These are phyloP conservation scores for Aspergillus ustus DNA, from an alignment of 2,329 filamentous ascomycete species.

Conservation along the genomic window DNA sequence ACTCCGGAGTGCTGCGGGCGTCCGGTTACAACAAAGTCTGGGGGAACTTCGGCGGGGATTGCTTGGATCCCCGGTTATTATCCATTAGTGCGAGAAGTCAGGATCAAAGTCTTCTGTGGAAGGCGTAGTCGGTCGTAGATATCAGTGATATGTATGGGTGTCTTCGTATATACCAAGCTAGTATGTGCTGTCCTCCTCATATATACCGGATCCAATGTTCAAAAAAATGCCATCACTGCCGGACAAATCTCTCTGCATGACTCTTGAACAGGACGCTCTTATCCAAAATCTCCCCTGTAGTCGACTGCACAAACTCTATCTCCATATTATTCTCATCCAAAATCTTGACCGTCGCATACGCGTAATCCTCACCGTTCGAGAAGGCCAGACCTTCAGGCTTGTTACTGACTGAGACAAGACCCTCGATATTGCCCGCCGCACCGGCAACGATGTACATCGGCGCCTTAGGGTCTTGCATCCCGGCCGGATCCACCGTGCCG, in stretches of 20 bases:
- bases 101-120: too few species aligned
- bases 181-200: not conserved
- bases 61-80: too few species aligned
- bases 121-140: not conserved
- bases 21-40: not conserved
- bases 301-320: conserved; percentile 57
- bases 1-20: too few species aligned
- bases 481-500: conserved; percentile 47
- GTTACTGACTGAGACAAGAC: conserved; percentile 48
- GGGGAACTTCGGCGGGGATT: not conserved
- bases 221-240: conserved; percentile 47
- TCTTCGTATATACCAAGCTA: not conserved
- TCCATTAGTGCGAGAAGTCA: too few species aligned
- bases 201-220: not conserved
- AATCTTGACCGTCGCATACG: conserved; percentile 56
- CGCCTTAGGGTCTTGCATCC: conserved; percentile 56
- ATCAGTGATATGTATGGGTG: not conserved
- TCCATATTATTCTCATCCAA: conserved; percentile 51
- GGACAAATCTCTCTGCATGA: conserved; percentile 53
- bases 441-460: conserved; percentile 63
- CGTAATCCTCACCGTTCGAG: conserved; percentile 50
- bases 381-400: conserved; percentile 50
- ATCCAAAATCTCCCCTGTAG: conserved; percentile 56
- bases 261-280: conserved; percentile 55
- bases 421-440: conserved; percentile 62